Base-by-base conservation (phyloP, 345 rosid species). In the Mangifera indica region DNA sequence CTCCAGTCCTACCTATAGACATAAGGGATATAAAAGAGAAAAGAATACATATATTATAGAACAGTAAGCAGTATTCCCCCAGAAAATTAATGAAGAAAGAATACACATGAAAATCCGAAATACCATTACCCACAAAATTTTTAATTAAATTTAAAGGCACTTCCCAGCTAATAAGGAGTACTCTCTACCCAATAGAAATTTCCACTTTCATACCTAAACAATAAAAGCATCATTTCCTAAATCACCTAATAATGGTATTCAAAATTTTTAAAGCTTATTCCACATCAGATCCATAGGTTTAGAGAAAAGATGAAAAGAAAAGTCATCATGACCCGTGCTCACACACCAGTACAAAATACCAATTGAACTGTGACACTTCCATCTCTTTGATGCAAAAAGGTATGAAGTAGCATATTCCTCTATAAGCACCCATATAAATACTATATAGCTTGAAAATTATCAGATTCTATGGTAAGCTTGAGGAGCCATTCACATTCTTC, bases 1-100 rank as follows among this genome's bases (percentile, higher is more conserved):
- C 75, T 91, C 97, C 75, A 85, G 89, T 69, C 97, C 97, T 63
- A 91, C 93, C 97, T 91, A 77, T 59, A 58, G 45, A 40, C 2
- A 11, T 37, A 57, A 59, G 37, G 37, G 51, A 77, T 15, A 17
- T 32, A 34, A 54, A 66, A 52, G 29, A 55, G 29, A 26, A 60
- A 7, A 58, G 6, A 21, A 63, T 46, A 25, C 24, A 10, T 21
- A 6, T 63, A 48, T 0, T 3, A 48, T 12, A 48, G 52, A 48
- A 1, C 20, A 17, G 37, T 26, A 65, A 48, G 18, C 3, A 14
- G 37, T 2, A 34, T 34, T 34, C 6, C 37, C 37, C 6, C 6
- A 5, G 4, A 34, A 17, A 48, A 2, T 26, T n/a, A 29, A 17
- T 10, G 10, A 48, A 24, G 48, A 62, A 20, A 60, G 51, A 45